Percentiles rank a stretch among this genome's conserved stretches.
Evolutionary conservation across 2,329 filamentous ascomycete species (phyloP).

Genomic region (Calonectria pteridis): DNA sequence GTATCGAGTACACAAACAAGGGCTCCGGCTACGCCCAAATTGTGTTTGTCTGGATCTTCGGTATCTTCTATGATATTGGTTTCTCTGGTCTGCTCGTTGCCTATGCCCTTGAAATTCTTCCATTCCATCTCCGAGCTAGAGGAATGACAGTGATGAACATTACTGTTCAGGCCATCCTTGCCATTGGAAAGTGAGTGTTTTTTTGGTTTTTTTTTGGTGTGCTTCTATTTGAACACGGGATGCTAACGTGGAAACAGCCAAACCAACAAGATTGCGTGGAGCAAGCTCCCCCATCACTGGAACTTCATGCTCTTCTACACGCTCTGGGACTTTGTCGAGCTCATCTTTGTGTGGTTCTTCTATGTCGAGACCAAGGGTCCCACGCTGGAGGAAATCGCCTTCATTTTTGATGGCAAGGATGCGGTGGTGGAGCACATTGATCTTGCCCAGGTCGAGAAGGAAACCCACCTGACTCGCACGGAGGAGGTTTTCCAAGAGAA

Average conservation of each 20-base stretch:
- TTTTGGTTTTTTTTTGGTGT: background rate
- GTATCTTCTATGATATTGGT: slow-evolving; percentile 70
- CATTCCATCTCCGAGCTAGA: slow-evolving; percentile 69
- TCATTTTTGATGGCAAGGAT: slow-evolving; percentile 77
- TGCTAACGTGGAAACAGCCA: slow-evolving; percentile 54
- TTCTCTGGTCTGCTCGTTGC: slow-evolving; percentile 70
- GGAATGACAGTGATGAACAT: slow-evolving; percentile 76
- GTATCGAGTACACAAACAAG: slow-evolving; percentile 52
- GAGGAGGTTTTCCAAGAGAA: slow-evolving; percentile 40
- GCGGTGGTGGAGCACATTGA: slow-evolving; percentile 65
- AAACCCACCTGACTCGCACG: slow-evolving; percentile 49
- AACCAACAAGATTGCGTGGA: slow-evolving; percentile 74
- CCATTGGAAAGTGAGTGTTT: slow-evolving; percentile 68
- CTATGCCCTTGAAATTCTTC: slow-evolving; percentile 70
- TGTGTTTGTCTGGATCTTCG: slow-evolving; percentile 70
- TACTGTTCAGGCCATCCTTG: slow-evolving; percentile 70
- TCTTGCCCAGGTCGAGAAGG: slow-evolving; percentile 68
- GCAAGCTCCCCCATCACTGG: slow-evolving; percentile 70
- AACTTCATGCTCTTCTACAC: slow-evolving; percentile 77
- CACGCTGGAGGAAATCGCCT: slow-evolving; percentile 72
- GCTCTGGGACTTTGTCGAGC: slow-evolving; percentile 70
- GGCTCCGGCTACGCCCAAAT: slow-evolving; percentile 66
- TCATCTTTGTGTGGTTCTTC: slow-evolving; percentile 74
- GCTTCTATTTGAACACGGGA: background rate
- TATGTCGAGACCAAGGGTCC: slow-evolving; percentile 79